Evolutionary conservation across 108 stramenopile species (phyloP), one percentile per base, ranked within the genome.

Genomic region (Skeletonema menzelii): DNA sequence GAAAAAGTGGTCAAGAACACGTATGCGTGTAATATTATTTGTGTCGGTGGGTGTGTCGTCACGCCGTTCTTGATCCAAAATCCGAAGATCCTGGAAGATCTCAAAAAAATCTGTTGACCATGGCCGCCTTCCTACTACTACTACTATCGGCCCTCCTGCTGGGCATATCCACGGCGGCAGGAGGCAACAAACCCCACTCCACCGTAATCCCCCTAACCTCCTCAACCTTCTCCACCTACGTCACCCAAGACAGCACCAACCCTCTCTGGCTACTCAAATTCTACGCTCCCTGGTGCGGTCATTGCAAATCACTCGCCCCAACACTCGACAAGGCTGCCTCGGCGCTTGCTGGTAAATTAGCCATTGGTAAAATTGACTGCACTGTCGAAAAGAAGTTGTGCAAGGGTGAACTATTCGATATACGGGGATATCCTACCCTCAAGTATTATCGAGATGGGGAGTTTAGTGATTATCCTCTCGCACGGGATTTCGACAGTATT

Each of bases 301-400:
- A 90, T 59, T 90, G 91, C 56, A 90, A 87, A 53, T 59, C 67
- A 32, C 72, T 92, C 55, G 84, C 86, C 3, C 89, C 92, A 0
- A 77, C 89, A 3, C 68, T 95, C 67, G 82, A 91, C 12, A n/a
- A 77, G 22, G 76, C 86, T 3, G 91, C 94, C 13, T 82, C 87
- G 7, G 60, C 72, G 15, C 8, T 93, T 27, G 64, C 78, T 15
- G 91, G 91, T 5, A 85, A 90, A 80, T 72, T 95, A 86, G 83
- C 94, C 44, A 91, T 95, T 69, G 94, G 91, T 0, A 93, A 84
- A 44, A 79, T 95, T 40, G 94, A 95, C 69, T 95, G 94, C 75
- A 95, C 94, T 3, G 26, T 42, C 4, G 83, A 91, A 49, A 90
- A 87, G 60, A 1, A 20, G 10, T 42, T 93, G 26, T 95, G 94